Conservation (phyloP, 1,284 basidiomycete species). For the Apiotrichum sp. region DNA sequence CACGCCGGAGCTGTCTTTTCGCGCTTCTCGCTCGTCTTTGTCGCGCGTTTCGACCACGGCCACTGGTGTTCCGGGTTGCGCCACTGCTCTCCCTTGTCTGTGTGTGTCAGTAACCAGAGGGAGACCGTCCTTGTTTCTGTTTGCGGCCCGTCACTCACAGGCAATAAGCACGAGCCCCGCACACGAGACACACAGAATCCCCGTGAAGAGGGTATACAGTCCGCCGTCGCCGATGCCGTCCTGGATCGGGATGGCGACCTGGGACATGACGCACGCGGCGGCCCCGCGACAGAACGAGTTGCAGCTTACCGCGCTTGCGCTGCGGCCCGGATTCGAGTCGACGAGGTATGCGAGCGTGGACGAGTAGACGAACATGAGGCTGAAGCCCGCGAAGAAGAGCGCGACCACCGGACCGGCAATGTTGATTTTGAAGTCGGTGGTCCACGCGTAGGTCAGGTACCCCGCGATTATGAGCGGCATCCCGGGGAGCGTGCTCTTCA, state of each 20-base stretch:
- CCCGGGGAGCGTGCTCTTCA: conserved; percentile 56
- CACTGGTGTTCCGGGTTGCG: conserved; percentile 9
- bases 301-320: conserved; percentile 36
- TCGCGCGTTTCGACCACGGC: conserved; percentile 5
- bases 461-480: conserved; percentile 47
- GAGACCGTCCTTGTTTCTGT: too few relatives aligned
- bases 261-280: conserved; percentile 40
- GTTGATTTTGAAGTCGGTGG: conserved; percentile 57
- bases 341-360: conserved; percentile 57
- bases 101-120: background rate
- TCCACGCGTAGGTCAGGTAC: conserved; percentile 70
- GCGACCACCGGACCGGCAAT: conserved; percentile 57
- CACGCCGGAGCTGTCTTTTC: background rate
- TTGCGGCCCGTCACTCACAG: conserved; percentile 12
- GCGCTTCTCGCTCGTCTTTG: conserved; percentile 1
- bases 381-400: conserved; percentile 60
- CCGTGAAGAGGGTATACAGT: conserved; percentile 66
- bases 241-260: conserved; percentile 44
- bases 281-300: conserved; percentile 42
- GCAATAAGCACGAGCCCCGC: conserved; percentile 25
- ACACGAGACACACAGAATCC: conserved; percentile 52
- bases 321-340: conserved; percentile 54
- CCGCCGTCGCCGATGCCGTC: conserved; percentile 62
- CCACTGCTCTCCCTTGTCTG: conserved; percentile 27
- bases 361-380: conserved; percentile 54